Conservation (phyloP, 495 filamentous ascomycete species). For the Neurospora sp. region DNA sequence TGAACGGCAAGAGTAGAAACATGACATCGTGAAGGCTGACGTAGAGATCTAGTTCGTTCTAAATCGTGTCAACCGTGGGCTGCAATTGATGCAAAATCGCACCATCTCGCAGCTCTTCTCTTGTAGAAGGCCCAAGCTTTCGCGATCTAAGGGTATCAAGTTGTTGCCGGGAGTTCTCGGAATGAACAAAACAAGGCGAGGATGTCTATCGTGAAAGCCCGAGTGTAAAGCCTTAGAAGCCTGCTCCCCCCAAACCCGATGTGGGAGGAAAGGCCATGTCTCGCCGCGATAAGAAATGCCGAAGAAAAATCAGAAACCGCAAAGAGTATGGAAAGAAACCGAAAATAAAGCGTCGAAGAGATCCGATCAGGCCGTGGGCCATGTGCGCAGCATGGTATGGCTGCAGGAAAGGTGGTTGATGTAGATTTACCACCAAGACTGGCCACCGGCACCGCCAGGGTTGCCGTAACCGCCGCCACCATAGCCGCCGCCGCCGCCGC, state of each 20-base stretch:
- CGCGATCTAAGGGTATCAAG: conserved; percentile 36
- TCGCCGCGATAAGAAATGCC: conserved; percentile 22
- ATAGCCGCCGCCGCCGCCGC: conserved; percentile 23
- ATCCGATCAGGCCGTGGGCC: background rate
- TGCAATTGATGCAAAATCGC: conserved; percentile 20
- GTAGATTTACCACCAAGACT: conserved; percentile 80
- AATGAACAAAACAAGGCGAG: conserved; percentile 16
- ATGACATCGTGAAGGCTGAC: conserved; percentile 28
- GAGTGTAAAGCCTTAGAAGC: conserved; percentile 14
- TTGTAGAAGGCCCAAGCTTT: conserved; percentile 19
- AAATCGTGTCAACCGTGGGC: conserved; percentile 22
- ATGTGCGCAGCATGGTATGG: background rate
- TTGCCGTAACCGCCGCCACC: conserved; percentile 49
- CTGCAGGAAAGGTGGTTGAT: conserved; percentile 11
- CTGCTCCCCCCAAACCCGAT: conserved; percentile 15
- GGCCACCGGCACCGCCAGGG: conserved; percentile 69
- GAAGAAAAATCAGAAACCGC: background rate
- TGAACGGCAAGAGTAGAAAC: conserved; percentile 30
- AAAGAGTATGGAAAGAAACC: conserved; percentile 4
- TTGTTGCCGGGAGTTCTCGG: conserved; percentile 17
- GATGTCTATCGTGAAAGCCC: conserved; percentile 25
- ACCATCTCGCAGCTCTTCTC: conserved; percentile 11
- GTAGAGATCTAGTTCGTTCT: conserved; percentile 20
- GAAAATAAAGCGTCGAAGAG: conserved; percentile 5
- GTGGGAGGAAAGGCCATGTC: conserved; percentile 17